Evolutionary conservation across 2,329 filamentous ascomycete genomes (phyloP).

Genomic region (Curvularia sp.): DNA sequence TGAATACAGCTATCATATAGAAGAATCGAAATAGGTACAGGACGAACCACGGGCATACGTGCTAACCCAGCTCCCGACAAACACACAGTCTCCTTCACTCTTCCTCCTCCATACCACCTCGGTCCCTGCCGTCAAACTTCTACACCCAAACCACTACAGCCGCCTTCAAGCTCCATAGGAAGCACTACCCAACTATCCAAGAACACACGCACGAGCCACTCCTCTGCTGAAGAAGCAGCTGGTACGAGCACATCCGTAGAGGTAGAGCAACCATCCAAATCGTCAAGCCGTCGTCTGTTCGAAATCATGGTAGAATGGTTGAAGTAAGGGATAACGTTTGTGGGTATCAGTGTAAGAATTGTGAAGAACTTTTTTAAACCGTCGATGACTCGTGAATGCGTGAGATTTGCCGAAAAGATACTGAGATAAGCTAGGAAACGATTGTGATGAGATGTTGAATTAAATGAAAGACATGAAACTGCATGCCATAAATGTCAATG

Average conservation of each 20-base stretch:
- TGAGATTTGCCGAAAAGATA: conserved; percentile 47
- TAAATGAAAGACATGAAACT: conserved; percentile 23
- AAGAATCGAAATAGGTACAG: conserved; percentile 24
- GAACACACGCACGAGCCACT: conserved; percentile 21
- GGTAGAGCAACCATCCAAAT: conserved; percentile 37
- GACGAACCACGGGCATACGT: conserved; percentile 26
- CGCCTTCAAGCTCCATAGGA: conserved; percentile 42
- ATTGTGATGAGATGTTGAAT: conserved; percentile 36
- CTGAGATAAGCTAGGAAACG: conserved; percentile 43
- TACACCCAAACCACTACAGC: conserved; percentile 44
- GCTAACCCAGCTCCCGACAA: conserved; percentile 42
- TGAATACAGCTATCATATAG: conserved; percentile 24
- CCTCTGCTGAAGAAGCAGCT: not conserved
- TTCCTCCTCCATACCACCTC: conserved; percentile 33
- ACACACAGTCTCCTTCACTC: conserved; percentile 33
- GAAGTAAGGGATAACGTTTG: conserved; percentile 48
- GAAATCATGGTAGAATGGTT: conserved; percentile 49
- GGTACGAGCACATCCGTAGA: conserved; percentile 22
- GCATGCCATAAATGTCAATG: conserved; percentile 17
- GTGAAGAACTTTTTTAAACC: conserved; percentile 49
- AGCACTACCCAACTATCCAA: conserved; percentile 37
- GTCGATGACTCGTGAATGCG: conserved; percentile 49
- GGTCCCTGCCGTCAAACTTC: conserved; percentile 34
- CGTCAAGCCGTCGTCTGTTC: conserved; percentile 49
- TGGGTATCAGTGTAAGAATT: conserved; percentile 56